Percentiles rank a stretch among this genome's conserved stretches.
Conservation (phyloP, 2,329 filamentous ascomycete species). For the Biscogniauxia mediterranea region DNA sequence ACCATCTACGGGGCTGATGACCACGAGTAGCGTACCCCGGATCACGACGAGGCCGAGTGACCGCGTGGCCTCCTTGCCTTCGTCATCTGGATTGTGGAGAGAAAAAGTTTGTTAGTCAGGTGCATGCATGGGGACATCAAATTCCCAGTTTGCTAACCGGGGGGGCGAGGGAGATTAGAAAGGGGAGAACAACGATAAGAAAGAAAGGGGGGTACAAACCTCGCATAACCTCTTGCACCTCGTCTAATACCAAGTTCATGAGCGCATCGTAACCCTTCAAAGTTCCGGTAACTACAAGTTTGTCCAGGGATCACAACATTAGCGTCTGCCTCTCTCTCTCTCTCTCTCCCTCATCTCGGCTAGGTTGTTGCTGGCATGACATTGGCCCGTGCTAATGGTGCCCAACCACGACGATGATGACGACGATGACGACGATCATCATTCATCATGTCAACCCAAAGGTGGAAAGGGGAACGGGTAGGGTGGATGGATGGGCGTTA, state of each 20-base stretch:
- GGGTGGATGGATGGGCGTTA: slow-evolving; percentile 39
- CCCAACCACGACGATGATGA: background rate
- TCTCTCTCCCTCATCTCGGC: background rate
- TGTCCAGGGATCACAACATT: background rate
- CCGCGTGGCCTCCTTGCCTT: slow-evolving; percentile 81
- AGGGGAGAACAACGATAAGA: no score
- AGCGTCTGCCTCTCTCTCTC: background rate
- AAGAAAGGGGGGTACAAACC: slow-evolving; percentile 52
- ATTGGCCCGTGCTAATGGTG: background rate
- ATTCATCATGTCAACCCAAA: background rate
- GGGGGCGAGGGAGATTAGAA: no score
- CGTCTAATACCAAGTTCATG: slow-evolving; percentile 96
- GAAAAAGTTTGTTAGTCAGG: background rate
- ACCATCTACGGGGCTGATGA: slow-evolving; percentile 89
- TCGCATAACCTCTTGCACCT: slow-evolving; percentile 85
- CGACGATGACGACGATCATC: background rate
- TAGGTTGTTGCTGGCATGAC: background rate
- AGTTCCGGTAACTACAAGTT: slow-evolving; percentile 69
- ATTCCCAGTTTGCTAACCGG: background rate
- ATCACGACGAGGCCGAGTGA: slow-evolving; percentile 85
- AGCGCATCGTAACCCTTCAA: slow-evolving; percentile 95
- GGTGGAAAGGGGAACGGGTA: no score
- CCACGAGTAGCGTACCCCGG: slow-evolving; percentile 85
- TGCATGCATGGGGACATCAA: background rate
- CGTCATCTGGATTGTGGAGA: slow-evolving; percentile 66